Base-by-base conservation (phyloP, 768 basidiomycete genomes). In the Pleurotus salmoneostramineus region DNA sequence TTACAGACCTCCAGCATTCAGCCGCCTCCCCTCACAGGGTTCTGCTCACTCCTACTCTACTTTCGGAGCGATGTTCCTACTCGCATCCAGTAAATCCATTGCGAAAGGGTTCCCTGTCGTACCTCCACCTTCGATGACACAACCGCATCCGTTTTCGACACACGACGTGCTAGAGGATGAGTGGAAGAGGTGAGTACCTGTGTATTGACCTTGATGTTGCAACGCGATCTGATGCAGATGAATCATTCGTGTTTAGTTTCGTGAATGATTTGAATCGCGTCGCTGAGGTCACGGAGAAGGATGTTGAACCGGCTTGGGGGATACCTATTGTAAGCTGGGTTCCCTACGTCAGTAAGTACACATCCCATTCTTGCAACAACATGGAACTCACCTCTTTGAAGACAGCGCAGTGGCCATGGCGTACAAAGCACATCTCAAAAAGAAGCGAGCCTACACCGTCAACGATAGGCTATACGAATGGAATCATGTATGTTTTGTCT, bases 111-210 rank as follows among this genome's bases (percentile, higher is more conserved):
- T 84, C 64, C 77, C 77, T 0, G 60, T 63, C 10, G 36, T 74
- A 4, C 71, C 76, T 0, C 83, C 83, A 0, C 76, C 77, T 1
- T 71, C 75, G 3, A 56, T 60, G 32, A 33, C 63, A 6, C 58
- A 60, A n/a, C 74, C 74, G 6, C 83, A 85, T 62, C 83, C 83
- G 27, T 85, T 85, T 62, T 61, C 65, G 21, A 69, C 75, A 47
- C 78, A 81, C 64, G 82, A 84, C 61, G 66, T 85, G 2, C 60
- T 56, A 0, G 76, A 83, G 65, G 69, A 65, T 12, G 83, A 84
- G 64, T 84, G 83, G 83, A 62, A 67, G 42, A 69, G 72, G 75
- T 79, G 55, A 50, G 64, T 61, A 27, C 3, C 21, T 11, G 12
- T 31, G 32, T 8, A 15, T 32, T 17, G 36, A 14, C 17, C 14